Evolutionary conservation across 352 stramenopile genomes (phyloP), one percentile per base, ranked within the genome.

Genomic region (Phytophthora melonis): DNA sequence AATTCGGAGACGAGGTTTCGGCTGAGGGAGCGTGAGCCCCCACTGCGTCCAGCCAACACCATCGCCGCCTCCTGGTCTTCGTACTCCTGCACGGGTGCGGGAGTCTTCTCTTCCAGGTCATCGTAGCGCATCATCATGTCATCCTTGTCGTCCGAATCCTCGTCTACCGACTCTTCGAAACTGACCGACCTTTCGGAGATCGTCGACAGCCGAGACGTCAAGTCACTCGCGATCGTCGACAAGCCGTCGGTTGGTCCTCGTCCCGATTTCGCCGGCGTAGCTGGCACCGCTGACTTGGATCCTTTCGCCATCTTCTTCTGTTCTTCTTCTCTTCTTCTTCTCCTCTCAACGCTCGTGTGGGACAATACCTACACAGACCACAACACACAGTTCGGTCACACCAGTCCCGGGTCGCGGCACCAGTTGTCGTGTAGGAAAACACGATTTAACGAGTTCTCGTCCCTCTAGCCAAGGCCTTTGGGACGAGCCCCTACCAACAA

Each of bases 1-100:
- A 66, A 50, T 18, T 16, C 59, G 14, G 43, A 14, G 18, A 32
- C 18, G 32, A 60, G 54, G 54, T 60, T 60, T 10, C 54, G 54
- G 13, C 27, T 16, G 14, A 60, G 13, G 16, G 54, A 18, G 16
- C 54, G 43, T 32, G 45, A 27, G 6, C 13, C 25, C 19, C 54
- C 16, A n/a, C 54, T 60, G 10, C 54, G 14, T n/a, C 47, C 47
- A 13, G 19, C 19, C n/a, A 30, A 60, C 30, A 60, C 27, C 30
- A 32, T 47, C 43, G 54, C 54, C 4, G 19, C 54, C 45, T 60
- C 54, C 27, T 32, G 27, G 27, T 32, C 27, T 32, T 32, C 27
- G 27, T 32, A 32, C 27, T 32, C 27, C 3, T 32, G 3, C 27
- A 3, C 27, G 6, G 6, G 3, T 3, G 27, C 27, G 3, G 47